Conservation (phyloP, 2,329 filamentous ascomycete species). For the Fusarium stilboides region DNA sequence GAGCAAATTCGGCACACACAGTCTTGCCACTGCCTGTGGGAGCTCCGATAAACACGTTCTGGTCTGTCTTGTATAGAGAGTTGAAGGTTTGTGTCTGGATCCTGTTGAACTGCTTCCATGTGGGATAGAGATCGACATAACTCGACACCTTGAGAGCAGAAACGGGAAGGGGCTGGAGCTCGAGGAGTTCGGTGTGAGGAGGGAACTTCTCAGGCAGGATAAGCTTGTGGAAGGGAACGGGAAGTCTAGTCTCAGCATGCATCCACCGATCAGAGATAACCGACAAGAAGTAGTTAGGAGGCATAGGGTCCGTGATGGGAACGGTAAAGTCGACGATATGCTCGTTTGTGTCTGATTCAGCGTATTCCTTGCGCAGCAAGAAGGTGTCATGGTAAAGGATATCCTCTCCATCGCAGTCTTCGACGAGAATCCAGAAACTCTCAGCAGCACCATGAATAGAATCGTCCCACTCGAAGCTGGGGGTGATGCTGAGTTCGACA, state of each 20-base stretch:
- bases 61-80: slow-evolving; percentile 88
- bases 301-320: slow-evolving; percentile 96
- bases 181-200: slow-evolving; percentile 90
- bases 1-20: slow-evolving; percentile 93
- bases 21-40: slow-evolving; percentile 97
- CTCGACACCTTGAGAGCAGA: slow-evolving; percentile 90
- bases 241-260: slow-evolving; percentile 94
- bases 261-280: slow-evolving; percentile 97
- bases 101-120: slow-evolving; percentile 93
- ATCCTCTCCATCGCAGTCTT: slow-evolving; percentile 97
- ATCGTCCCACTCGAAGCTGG: slow-evolving; percentile 97
- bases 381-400: slow-evolving; percentile 97
- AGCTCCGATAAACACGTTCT: slow-evolving; percentile 94
- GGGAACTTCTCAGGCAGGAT: slow-evolving; percentile 96
- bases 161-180: slow-evolving; percentile 91
- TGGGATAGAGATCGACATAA: slow-evolving; percentile 84
- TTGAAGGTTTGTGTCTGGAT: slow-evolving; percentile 98
- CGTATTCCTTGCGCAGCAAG: slow-evolving; percentile 90
- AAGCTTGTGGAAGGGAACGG: slow-evolving; percentile 95
- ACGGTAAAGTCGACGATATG: slow-evolving; percentile 97
- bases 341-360: slow-evolving; percentile 87
- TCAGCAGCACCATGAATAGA: slow-evolving; percentile 88
- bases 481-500: slow-evolving; percentile 90
- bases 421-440: slow-evolving; percentile 96
- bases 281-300: slow-evolving; percentile 98